Percentiles rank a stretch among this genome's conserved stretches.
Evolutionary conservation across 208 protist species (phyloP).

Genomic region (Trypanosoma rangeli): DNA sequence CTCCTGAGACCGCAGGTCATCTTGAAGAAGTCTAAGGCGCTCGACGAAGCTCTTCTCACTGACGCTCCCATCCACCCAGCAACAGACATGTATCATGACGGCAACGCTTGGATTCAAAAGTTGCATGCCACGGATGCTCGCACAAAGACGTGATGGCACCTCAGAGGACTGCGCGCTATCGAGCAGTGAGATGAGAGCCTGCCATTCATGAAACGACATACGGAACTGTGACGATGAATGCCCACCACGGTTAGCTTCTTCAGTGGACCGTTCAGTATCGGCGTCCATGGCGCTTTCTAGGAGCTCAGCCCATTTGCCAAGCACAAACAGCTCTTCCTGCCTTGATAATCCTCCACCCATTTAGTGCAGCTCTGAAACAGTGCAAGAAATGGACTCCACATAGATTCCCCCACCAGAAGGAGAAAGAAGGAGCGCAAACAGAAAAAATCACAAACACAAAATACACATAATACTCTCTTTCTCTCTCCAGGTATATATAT

Average conservation of each 20-base stretch:
- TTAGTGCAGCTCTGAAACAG: not conserved
- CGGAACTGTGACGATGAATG: slow-evolving; percentile 29
- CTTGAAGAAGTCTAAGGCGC: slow-evolving; percentile 34
- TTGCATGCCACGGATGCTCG: slow-evolving; percentile 21
- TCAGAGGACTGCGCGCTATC: slow-evolving; percentile 27
- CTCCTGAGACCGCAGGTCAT: slow-evolving; percentile 21
- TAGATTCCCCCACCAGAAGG: slow-evolving; percentile 5
- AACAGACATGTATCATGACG: slow-evolving; percentile 61
- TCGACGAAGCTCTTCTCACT: slow-evolving; percentile 22
- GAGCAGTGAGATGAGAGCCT: slow-evolving; percentile 56
- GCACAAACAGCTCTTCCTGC: slow-evolving; percentile 74
- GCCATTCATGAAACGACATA: slow-evolving; percentile 74
- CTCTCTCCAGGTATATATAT: no score
- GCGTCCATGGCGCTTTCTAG: slow-evolving; percentile 49
- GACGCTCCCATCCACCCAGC: slow-evolving; percentile 53
- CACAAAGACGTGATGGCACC: slow-evolving; percentile 47
- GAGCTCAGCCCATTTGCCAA: slow-evolving; percentile 51
- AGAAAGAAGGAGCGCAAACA: slow-evolving; percentile 15
- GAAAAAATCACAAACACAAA: slow-evolving; percentile 25
- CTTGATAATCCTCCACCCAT: slow-evolving; percentile 69
- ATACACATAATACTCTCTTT: no score
- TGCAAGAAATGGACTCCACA: slow-evolving; percentile 1
- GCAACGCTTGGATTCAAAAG: slow-evolving; percentile 54
- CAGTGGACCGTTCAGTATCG: slow-evolving; percentile 26
- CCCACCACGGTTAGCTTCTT: not conserved